A percentile compares a stretch with the other conserved stretches of the same genome.
phyloP scores from a whole-genome alignment of 169 alveolate species.

The Babesia gibsoni region DNA sequence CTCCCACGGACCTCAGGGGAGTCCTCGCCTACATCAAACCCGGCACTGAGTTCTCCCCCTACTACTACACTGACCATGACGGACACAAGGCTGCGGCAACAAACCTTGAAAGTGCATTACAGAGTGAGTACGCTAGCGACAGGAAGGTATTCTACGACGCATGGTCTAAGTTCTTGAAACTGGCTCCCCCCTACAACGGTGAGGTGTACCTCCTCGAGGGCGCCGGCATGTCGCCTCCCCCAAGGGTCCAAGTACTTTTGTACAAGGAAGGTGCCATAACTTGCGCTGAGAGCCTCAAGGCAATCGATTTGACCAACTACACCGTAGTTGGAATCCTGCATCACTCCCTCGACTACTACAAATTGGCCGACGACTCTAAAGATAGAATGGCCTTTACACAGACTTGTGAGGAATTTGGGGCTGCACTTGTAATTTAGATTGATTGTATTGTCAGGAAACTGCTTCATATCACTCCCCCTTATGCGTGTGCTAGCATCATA shows the following conservation, averaged over 20 bases:
- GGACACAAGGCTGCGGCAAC: slow-evolving; percentile 53
- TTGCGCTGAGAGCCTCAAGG: neutral
- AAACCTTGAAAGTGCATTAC: slow-evolving; percentile 57
- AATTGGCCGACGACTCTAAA: neutral
- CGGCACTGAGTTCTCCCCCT: slow-evolving; percentile 49
- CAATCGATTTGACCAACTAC: slow-evolving; percentile 12
- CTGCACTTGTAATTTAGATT: neutral
- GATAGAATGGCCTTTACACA: neutral
- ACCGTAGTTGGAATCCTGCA: slow-evolving; percentile 10
- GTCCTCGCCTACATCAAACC: slow-evolving; percentile 61
- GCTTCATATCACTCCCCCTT: neutral
- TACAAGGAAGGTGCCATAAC: slow-evolving; percentile 41
- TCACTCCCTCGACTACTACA: slow-evolving; percentile 13
- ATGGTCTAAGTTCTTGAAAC: slow-evolving; percentile 60
- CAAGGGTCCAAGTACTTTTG: slow-evolving; percentile 50
- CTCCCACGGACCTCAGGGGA: slow-evolving; percentile 12
- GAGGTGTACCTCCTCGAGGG: slow-evolving; percentile 66
- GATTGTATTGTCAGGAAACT: neutral
- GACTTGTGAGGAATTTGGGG: slow-evolving; percentile 17
- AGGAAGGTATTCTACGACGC: slow-evolving; percentile 68
- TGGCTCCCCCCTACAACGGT: slow-evolving; percentile 57
- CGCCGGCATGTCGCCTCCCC: slow-evolving; percentile 73
- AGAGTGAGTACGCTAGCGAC: slow-evolving; percentile 69
- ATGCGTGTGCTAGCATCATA: neutral
- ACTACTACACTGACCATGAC: slow-evolving; percentile 59